These are phyloP conservation scores for Hyphodiscus hymeniophilus DNA, from an alignment of 495 filamentous ascomycete species.

Conservation along the genomic window DNA sequence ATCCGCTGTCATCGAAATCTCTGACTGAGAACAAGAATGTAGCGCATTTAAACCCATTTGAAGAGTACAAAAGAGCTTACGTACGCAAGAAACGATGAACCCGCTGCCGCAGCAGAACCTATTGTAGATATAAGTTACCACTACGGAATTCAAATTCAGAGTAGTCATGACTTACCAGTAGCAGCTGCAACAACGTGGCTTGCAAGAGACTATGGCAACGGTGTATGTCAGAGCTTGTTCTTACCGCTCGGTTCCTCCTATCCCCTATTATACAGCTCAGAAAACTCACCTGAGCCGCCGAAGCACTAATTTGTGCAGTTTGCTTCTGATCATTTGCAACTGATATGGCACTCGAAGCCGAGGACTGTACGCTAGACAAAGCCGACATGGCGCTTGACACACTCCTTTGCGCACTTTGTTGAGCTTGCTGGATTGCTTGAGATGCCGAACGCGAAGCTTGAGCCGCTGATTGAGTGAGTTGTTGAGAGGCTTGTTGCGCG, in stretches of 20 bases:
- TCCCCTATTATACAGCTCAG: too few species aligned
- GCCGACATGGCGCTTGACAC: slow-evolving; percentile 13
- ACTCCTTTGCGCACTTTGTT: slow-evolving; percentile 18
- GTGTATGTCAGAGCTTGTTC: background rate
- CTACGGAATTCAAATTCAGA: background rate
- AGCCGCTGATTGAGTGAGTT: slow-evolving; percentile 10
- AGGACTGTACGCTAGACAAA: slow-evolving; percentile 15
- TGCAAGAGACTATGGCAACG: slow-evolving; percentile 4
- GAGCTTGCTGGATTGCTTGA: slow-evolving; percentile 20
- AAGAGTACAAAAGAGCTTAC: too few species aligned
- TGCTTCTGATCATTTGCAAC: slow-evolving; percentile 15
- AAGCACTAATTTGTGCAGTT: slow-evolving; percentile 7
- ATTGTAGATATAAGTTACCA: background rate
- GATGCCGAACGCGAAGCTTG: slow-evolving; percentile 18
- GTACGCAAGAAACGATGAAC: slow-evolving; percentile 16
- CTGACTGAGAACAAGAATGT: too few species aligned
- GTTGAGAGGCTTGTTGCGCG: slow-evolving; percentile 14
- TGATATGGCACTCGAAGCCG: slow-evolving; percentile 15
- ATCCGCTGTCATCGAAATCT: too few species aligned
- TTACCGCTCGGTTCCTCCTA: background rate
- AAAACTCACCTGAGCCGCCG: background rate
- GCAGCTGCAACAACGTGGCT: slow-evolving; percentile 13
- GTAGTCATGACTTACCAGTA: too few species aligned
- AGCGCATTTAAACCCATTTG: too few species aligned
- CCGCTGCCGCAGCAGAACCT: slow-evolving; percentile 22